These are phyloP conservation scores for Protomyces gravidus DNA, from an alignment of 1,139 yeast species.

Conservation along the genomic window DNA sequence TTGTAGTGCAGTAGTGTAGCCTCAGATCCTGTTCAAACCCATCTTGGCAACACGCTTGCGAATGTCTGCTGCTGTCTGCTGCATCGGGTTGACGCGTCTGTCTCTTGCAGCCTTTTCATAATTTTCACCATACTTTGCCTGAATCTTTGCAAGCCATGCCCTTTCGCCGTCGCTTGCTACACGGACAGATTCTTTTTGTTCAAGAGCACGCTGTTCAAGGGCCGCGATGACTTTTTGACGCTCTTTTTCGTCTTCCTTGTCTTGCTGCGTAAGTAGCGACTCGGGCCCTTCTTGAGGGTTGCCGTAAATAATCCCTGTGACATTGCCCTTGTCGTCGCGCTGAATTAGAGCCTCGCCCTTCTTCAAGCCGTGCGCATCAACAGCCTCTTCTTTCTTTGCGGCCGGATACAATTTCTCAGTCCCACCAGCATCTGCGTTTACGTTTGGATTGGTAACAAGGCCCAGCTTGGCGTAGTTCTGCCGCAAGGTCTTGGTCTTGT, in stretches of 20 bases:
- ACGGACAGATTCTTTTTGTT: constrained; percentile 47
- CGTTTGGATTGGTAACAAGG: constrained; percentile 6
- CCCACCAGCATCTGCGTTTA: constrained; percentile 11
- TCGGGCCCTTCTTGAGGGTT: constrained; percentile 40
- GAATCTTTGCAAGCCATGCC: constrained; percentile 63
- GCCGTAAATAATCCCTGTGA: constrained; percentile 67
- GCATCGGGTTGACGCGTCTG: constrained; percentile 40
- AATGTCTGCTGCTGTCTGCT: constrained; percentile 30
- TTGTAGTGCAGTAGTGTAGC: too few species aligned
- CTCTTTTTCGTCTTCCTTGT: constrained; percentile 5
- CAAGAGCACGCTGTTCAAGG: constrained; percentile 63
- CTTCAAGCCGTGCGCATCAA: constrained; percentile 40
- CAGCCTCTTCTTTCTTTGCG: constrained; percentile 1
- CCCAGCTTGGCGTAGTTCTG: constrained; percentile 52
- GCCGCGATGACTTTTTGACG: constrained; percentile 56
- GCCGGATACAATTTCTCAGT: constrained; percentile 26
- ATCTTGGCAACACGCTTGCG: constrained; percentile 17
- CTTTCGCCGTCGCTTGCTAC: constrained; percentile 66
- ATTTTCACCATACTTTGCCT: constrained; percentile 80
- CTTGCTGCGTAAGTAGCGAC: not conserved
- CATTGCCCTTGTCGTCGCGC: constrained; percentile 69
- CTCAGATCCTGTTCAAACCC: too few species aligned
- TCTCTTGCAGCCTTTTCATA: constrained; percentile 91
- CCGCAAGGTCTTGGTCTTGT: constrained; percentile 66
- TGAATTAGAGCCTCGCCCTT: constrained; percentile 74